Percentiles rank a stretch among this genome's conserved stretches.
These are phyloP conservation scores for Eruca vesicaria DNA, from an alignment of 441 rosid genomes.

Conservation along the genomic window DNA sequence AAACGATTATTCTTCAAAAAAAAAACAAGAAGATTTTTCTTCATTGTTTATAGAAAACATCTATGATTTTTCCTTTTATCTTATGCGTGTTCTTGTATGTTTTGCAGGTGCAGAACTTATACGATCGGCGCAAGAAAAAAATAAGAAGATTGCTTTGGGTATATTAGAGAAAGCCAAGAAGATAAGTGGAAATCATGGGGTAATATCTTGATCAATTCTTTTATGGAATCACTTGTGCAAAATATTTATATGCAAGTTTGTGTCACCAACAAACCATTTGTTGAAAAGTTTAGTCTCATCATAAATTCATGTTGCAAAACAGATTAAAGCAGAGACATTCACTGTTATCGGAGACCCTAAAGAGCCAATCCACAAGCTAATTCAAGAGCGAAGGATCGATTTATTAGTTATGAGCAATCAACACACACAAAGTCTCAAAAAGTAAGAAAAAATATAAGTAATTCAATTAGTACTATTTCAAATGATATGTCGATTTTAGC, in stretches of 20 bases:
- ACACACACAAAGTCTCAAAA: slow-evolving; percentile 28
- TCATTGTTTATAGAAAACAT: no score
- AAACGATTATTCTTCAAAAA: no score
- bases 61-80: background rate
- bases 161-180: slow-evolving; percentile 50
- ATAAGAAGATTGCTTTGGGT: slow-evolving; percentile 36
- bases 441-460: slow-evolving; percentile 19
- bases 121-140: slow-evolving; percentile 24
- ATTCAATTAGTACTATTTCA: background rate
- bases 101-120: slow-evolving; percentile 32
- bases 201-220: slow-evolving; percentile 27
- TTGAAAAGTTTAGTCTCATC: background rate
- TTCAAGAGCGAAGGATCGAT: slow-evolving; percentile 28
- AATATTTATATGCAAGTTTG: background rate
- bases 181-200: slow-evolving; percentile 49
- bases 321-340: slow-evolving; percentile 47
- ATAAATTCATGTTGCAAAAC: background rate
- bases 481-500: background rate
- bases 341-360: slow-evolving; percentile 41
- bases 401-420: slow-evolving; percentile 33
- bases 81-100: background rate
- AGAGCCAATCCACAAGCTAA: slow-evolving; percentile 33
- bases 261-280: background rate
- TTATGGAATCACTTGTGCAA: background rate
- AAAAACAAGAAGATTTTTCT: no score